phyloP scores from a whole-genome alignment of 2,329 filamentous ascomycete species.

The Didymella pomorum region DNA sequence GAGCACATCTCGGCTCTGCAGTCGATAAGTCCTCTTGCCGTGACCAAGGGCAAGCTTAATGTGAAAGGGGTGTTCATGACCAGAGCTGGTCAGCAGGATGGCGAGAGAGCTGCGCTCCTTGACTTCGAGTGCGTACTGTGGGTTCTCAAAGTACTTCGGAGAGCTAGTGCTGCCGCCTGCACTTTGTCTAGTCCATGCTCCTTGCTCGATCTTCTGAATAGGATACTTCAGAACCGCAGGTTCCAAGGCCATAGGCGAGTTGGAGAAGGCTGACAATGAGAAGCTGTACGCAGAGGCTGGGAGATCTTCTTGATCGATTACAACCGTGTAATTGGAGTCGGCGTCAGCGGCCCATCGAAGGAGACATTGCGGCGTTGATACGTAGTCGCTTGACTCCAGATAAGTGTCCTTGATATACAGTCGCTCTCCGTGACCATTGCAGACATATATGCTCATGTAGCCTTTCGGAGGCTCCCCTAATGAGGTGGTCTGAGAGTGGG shows the following conservation, averaged over 20 bases:
- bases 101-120: slow-evolving; percentile 67
- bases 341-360: slow-evolving; percentile 73
- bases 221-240: slow-evolving; percentile 69
- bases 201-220: slow-evolving; percentile 65
- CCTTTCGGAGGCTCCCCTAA: slow-evolving; percentile 60
- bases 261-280: slow-evolving; percentile 83
- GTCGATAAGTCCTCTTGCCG: slow-evolving; percentile 73
- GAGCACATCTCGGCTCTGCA: slow-evolving; percentile 79
- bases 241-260: slow-evolving; percentile 66
- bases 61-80: slow-evolving; percentile 76
- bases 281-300: slow-evolving; percentile 80
- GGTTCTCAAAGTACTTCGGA: slow-evolving; percentile 81
- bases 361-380: slow-evolving; percentile 92
- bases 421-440: slow-evolving; percentile 72
- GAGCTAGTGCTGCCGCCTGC: slow-evolving; percentile 86
- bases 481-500: slow-evolving; percentile 32
- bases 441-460: slow-evolving; percentile 88
- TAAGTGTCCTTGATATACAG: slow-evolving; percentile 78
- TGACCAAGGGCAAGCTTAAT: slow-evolving; percentile 83
- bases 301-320: slow-evolving; percentile 80
- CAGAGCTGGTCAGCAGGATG: slow-evolving; percentile 74
- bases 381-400: slow-evolving; percentile 80
- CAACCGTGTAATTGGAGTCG: slow-evolving; percentile 65
- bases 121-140: slow-evolving; percentile 78
- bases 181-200: slow-evolving; percentile 78